Conservation (phyloP, 352 stramenopile genomes). For the Albugo laibachii region DNA sequence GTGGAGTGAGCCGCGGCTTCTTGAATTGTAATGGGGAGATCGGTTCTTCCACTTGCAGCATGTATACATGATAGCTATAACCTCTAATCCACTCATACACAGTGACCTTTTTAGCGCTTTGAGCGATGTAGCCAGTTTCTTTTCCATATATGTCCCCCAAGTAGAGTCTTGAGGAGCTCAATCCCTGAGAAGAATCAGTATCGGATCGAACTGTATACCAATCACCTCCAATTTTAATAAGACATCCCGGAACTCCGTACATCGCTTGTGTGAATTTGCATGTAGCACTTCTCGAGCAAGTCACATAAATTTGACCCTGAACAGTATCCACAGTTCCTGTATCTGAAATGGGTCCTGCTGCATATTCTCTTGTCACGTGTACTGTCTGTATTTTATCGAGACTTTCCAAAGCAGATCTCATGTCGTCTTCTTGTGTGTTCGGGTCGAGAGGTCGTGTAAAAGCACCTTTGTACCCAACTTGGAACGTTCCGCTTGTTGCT, state of each 20-base stretch:
- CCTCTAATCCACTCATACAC: conserved; percentile 58
- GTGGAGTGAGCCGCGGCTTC: conserved; percentile 27
- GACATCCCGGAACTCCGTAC: conserved; percentile 38
- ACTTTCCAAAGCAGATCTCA: conserved; percentile 48
- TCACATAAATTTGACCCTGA: conserved; percentile 36
- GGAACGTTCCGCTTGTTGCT: conserved; percentile 39
- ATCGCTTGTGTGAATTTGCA: conserved; percentile 27
- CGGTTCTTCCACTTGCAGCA: conserved; percentile 22
- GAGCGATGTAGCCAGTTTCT: conserved; percentile 30
- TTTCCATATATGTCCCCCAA: conserved; percentile 35
- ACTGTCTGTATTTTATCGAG: conserved; percentile 31
- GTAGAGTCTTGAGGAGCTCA: conserved; percentile 22
- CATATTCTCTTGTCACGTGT: conserved; percentile 21
- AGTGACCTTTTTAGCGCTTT: conserved; percentile 14
- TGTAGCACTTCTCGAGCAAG: conserved; percentile 18
- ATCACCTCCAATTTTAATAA: conserved; percentile 28
- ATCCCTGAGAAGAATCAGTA: conserved; percentile 12
- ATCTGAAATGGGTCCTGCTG: conserved; percentile 15
- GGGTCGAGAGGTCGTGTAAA: conserved; percentile 47
- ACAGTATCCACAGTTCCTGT: conserved; percentile 28
- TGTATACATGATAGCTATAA: conserved; percentile 34
- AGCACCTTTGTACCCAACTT: conserved; percentile 35
- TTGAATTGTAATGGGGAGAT: conserved; percentile 29
- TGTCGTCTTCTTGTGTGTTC: conserved; percentile 33
- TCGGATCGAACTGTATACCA: conserved; percentile 55